Base-by-base conservation (phyloP, 2,329 filamentous ascomycete genomes). In the Dothiorella sarmentorum region DNA sequence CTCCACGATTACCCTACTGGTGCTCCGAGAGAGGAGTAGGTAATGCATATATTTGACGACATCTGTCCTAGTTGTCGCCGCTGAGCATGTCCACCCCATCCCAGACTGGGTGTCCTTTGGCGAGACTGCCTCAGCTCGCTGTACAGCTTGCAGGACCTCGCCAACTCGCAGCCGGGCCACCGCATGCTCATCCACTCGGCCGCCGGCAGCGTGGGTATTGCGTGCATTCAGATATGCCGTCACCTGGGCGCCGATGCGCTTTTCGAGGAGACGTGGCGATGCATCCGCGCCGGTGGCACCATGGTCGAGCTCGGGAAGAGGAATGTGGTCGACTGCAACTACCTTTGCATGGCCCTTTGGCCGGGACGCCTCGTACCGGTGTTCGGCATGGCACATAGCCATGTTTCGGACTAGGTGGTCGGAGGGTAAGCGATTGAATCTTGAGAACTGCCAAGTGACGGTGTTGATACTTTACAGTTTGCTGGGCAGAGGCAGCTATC, bases 261-360 rank as follows among this genome's bases (percentile, higher is more conserved):
- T 2, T 47, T 69, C 0, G 20, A 51, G 6, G 61, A 43, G 5
- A 64, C 66, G 1, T 67, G 67, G 63, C 45, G 62, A 18, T 66
- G 63, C 44, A 52, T 68, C 17, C 64, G 67, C 2, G 18, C 57
- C 10, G 68, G 65, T 51, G 71, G 72, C 1, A 63, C 59, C 17
- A 66, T 74, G 22, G 59, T 75, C 18, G 68, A 72, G 22, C 67
- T 75, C 45, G 71, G 71, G 10, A 64, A 62, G 33, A 59, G 40
- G 7, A 56, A 64, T 7, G 38, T 61, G 4, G 15, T 45, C 3
- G 49, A 37, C 29, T 18, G 26, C 22, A 33, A 29, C 20, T n/a
- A 22, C 10, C 56, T 58, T 2, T 10, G 22, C 56, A 70, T 69
- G 68, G 11, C 49, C 61, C 10, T 73, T 69, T 56, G 7, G n/a